Base-by-base conservation (phyloP, 2,329 filamentous ascomycete species). In the Stemphylium lycopersici region DNA sequence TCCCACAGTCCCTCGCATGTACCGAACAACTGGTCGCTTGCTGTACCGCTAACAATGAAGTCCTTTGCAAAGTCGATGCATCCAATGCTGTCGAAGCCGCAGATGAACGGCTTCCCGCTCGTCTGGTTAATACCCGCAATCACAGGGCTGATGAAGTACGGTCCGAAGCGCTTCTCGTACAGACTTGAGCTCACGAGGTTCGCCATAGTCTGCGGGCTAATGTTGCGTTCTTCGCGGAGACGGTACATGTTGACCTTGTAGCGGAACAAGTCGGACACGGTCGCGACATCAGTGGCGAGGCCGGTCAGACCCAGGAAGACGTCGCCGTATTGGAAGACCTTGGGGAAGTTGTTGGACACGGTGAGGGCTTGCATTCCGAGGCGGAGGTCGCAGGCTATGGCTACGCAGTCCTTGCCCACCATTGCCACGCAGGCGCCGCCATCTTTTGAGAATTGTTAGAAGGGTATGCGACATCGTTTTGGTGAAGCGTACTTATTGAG, bases 211-310 rank as follows among this genome's bases (percentile, higher is more conserved):
- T 90, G 86, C 40, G 95, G 95, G 51, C 90, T 89, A 79, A 99
- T 98, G 82, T 92, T 85, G 74, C 95, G 92, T 84, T 99, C 95
- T 84, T 99, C 95, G 73, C 95, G 91, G 72, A 99, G 87, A 64
- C 95, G 90, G 86, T 99, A 99, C 90, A 99, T 96, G 86, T 99
- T 99, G 78, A 96, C 91, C 85, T 99, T 99, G 87, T 96, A 98
- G 74, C 95, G 92, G 86, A 99, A 96, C 66, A 98, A 89, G 80
- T 99, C 93, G 70, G 89, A 90, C 67, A 99, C 93, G 67, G 93
- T 98, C 63, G 86, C 86, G 63, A 99, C 92, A 77, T 99, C 95
- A 68, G 95, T 99, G 58, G 95, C 95, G 46, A 99, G 90, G 51
- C 95, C 95, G 4, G 95, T 98, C 58, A 99, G 87, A 52, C 95